Evolutionary conservation across 768 basidiomycete species (phyloP).

Genomic region (Butyriboletus loyo): DNA sequence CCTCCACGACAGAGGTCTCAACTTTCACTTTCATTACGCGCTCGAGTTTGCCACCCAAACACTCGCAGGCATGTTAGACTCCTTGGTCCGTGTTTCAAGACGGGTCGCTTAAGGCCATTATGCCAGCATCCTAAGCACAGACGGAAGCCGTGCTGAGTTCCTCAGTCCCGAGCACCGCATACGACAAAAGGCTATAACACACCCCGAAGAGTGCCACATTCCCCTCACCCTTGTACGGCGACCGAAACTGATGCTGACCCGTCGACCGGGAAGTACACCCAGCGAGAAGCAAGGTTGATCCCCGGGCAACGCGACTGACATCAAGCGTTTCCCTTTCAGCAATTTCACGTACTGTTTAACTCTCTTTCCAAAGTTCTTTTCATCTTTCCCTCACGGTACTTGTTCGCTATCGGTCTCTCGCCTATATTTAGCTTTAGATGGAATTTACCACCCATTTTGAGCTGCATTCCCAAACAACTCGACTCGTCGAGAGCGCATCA

Average conservation of each 20-base stretch:
- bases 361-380: conserved; percentile 81
- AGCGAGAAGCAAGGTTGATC: conserved; percentile 52
- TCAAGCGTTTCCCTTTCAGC: conserved; percentile 77
- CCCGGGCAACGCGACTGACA: conserved; percentile 59
- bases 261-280: conserved; percentile 51
- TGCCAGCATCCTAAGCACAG: conserved; percentile 70
- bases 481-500: conserved; percentile 76
- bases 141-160: conserved; percentile 32
- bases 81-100: conserved; percentile 87
- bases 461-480: conserved; percentile 86
- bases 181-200: conserved; percentile 12
- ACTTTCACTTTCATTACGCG: conserved; percentile 72
- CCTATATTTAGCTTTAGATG: conserved; percentile 84
- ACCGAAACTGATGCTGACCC: conserved; percentile 70
- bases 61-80: conserved; percentile 83
- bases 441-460: conserved; percentile 78
- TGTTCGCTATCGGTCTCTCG: conserved; percentile 82
- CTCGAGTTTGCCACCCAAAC: conserved; percentile 70
- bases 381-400: conserved; percentile 71
- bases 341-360: conserved; percentile 81
- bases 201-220: conserved; percentile 11
- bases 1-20: conserved; percentile 59
- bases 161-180: conserved; percentile 8
- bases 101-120: conserved; percentile 78
- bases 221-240: conserved; percentile 40